Evolutionary conservation across 2,329 filamentous ascomycete genomes (phyloP), one percentile per base, ranked within the genome.

Genomic region (Chaetomium sp.): DNA sequence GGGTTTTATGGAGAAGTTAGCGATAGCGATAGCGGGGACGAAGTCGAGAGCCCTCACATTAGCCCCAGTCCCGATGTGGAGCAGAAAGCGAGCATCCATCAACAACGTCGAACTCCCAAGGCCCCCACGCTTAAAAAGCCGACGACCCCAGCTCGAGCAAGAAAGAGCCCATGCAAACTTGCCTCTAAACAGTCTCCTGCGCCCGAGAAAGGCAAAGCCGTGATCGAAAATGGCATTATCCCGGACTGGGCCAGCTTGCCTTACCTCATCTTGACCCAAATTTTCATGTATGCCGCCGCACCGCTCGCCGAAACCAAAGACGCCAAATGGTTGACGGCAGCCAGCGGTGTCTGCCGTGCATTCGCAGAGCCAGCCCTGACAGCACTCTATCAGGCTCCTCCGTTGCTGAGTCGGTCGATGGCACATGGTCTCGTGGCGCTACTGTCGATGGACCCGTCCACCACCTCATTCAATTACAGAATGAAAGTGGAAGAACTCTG

Each of bases 291-390:
- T 74, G 88, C 90, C 12, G 86, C 89, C 2, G 77, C 82, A 57
- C 85, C 87, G 3, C 77, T 90, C 19, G 82, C 63, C 57, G 77
- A 80, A 35, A 70, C 72, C 9, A 71, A 74, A 1, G 72, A 77
- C 5, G 78, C 78, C n/a, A 72, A 79, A 70, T 92, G 89, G 89
- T 83, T 96, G 7, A 76, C 90, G 10, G 79, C 81, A n/a, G 78
- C 85, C 53, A 86, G 90, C 42, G 80, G 82, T 1, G 78, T 87
- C 19, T 93, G 89, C 70, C 84, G 81, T 58, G 75, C 81, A 2
- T 92, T 93, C 64, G 78, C 85, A 0, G 91, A 93, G 70, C 89
- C 92, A 5, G 90, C 90, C 1, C 76, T 95, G 58, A 87, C 87
- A 5, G 88, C 86, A 1, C 80, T 96, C 5, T 95, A 95, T 74